phyloP scores from a whole-genome alignment of 1,284 basidiomycete genomes.

The Puccinia novopanici region DNA sequence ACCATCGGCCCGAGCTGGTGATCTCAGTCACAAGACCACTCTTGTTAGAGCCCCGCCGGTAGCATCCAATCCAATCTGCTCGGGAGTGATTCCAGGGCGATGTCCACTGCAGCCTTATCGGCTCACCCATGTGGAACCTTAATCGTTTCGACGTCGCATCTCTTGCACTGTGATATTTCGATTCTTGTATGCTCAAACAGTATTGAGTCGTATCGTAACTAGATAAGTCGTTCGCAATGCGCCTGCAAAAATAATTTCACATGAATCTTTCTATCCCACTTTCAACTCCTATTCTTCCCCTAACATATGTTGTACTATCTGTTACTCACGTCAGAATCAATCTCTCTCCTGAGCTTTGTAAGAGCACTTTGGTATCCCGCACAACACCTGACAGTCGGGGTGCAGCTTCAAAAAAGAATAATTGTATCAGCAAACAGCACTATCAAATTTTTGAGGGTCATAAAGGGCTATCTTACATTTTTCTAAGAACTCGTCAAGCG shows the following conservation, averaged over 20 bases:
- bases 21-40: constrained; percentile 79
- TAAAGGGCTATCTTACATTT: constrained; percentile 67
- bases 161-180: constrained; percentile 54
- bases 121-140: constrained; percentile 85
- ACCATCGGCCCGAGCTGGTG: constrained; percentile 87
- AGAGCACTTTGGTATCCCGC: constrained; percentile 83
- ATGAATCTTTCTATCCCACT: not conserved
- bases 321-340: constrained; percentile 61
- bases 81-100: constrained; percentile 83
- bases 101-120: constrained; percentile 81
- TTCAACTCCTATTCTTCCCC: not conserved
- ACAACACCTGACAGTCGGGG: constrained; percentile 62
- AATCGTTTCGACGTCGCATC: constrained; percentile 59
- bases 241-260: constrained; percentile 62
- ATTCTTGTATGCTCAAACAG: constrained; percentile 68
- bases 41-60: constrained; percentile 83
- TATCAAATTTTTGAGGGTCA: not conserved
- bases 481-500: constrained; percentile 85
- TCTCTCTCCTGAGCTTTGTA: constrained; percentile 86
- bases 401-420: constrained; percentile 51
- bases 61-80: constrained; percentile 97
- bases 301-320: not conserved
- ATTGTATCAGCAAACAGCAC: constrained; percentile 21
- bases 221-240: constrained; percentile 76
- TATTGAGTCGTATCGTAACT: constrained; percentile 78